These are phyloP conservation scores for Kodamaea leandrae DNA, from an alignment of 805 yeast genomes.

Conservation along the genomic window DNA sequence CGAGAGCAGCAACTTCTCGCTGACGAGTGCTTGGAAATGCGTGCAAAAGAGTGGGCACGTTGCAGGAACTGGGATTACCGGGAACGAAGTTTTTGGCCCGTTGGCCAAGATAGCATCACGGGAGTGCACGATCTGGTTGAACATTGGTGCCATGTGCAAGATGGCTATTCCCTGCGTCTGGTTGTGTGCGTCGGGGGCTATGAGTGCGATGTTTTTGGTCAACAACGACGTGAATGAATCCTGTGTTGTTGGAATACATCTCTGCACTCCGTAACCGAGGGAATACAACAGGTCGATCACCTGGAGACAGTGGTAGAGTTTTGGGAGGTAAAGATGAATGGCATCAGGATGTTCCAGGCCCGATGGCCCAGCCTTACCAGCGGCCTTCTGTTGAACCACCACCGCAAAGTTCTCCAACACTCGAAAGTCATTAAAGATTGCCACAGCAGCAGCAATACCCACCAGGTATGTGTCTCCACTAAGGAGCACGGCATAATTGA, in stretches of 20 bases:
- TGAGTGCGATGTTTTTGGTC: slow-evolving; percentile 12
- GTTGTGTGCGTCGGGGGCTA: slow-evolving; percentile 17
- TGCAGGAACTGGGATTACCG: neutral
- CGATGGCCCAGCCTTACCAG: slow-evolving; percentile 27
- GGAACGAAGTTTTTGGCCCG: neutral
- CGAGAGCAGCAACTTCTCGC: slow-evolving; percentile 36
- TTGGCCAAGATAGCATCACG: slow-evolving; percentile 7
- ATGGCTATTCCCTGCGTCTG: slow-evolving; percentile 12
- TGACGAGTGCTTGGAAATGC: slow-evolving; percentile 26
- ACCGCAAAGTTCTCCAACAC: slow-evolving; percentile 45
- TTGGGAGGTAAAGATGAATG: slow-evolving; percentile 31
- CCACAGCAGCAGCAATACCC: slow-evolving; percentile 50
- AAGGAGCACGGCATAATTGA: slow-evolving; percentile 56
- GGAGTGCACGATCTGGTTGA: slow-evolving; percentile 16
- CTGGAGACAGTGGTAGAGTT: slow-evolving; percentile 47
- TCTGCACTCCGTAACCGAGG: slow-evolving; percentile 50
- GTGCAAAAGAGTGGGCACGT: slow-evolving; percentile 10
- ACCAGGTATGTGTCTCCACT: slow-evolving; percentile 61
- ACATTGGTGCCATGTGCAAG: slow-evolving; percentile 21
- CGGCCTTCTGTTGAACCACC: slow-evolving; percentile 7
- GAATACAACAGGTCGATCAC: slow-evolving; percentile 53
- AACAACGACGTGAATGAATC: slow-evolving; percentile 7
- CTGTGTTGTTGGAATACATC: slow-evolving; percentile 9
- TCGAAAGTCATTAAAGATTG: slow-evolving; percentile 58
- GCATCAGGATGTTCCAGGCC: slow-evolving; percentile 20